These are phyloP conservation scores for Aspergillus texensis DNA, from an alignment of 2,329 filamentous ascomycete species.

Conservation along the genomic window DNA sequence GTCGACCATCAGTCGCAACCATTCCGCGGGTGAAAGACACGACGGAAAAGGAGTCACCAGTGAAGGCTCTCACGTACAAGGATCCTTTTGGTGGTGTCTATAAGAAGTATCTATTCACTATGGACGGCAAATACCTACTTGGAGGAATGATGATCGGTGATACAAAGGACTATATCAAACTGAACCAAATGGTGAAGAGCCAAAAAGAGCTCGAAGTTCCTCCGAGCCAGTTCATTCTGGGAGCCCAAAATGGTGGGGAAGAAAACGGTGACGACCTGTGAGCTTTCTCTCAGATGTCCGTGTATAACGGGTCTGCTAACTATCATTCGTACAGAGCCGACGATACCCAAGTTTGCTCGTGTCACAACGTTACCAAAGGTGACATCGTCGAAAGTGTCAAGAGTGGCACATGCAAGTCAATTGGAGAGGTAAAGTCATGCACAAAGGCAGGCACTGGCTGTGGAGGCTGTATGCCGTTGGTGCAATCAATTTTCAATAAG, in stretches of 20 bases:
- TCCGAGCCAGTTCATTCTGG: conserved; percentile 81
- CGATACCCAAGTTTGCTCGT: conserved; percentile 88
- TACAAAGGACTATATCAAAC: conserved; percentile 84
- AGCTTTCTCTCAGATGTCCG: conserved; percentile 26
- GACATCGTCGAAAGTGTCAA: conserved; percentile 74
- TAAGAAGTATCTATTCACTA: conserved; percentile 90
- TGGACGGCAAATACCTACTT: conserved; percentile 85
- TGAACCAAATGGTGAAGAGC: conserved; percentile 83
- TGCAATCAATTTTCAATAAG: conserved; percentile 87
- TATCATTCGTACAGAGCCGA: conserved; percentile 56
- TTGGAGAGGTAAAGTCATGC: conserved; percentile 82
- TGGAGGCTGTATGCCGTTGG: conserved; percentile 85
- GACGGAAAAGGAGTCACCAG: conserved; percentile 54
- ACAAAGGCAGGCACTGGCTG: conserved; percentile 92
- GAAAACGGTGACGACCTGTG: conserved; percentile 73
- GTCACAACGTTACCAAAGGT: conserved; percentile 88
- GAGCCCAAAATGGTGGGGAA: conserved; percentile 72
- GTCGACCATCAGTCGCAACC: conserved; percentile 40
- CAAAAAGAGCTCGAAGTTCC: conserved; percentile 77
- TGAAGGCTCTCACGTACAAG: conserved; percentile 84
- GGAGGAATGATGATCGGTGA: conserved; percentile 99
- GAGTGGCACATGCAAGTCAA: conserved; percentile 76
- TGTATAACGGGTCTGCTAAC: background rate
- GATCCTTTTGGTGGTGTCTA: conserved; percentile 88
- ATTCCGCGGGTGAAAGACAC: conserved; percentile 47